Percentiles rank a stretch among this genome's conserved stretches.
phyloP scores from a whole-genome alignment of 179 eudicot genomes.

The Silene vulgaris region DNA sequence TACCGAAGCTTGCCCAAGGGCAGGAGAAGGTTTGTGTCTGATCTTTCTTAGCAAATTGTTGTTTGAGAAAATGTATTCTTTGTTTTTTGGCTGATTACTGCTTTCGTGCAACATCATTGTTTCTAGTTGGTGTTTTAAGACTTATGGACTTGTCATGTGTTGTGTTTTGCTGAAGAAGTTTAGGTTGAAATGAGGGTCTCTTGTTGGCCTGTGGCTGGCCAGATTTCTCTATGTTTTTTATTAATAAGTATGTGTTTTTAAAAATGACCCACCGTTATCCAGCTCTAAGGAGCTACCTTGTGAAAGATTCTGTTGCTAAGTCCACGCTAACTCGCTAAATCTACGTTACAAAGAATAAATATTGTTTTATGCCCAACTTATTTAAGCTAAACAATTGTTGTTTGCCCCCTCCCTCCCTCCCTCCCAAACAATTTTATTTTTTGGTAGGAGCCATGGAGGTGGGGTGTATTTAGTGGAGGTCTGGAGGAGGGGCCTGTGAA shows the following conservation, averaged over 20 bases:
- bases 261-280: not conserved
- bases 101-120: not conserved
- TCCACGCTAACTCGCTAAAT: not conserved
- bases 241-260: not conserved
- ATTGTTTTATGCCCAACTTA: not conserved
- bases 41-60: not conserved
- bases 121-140: not conserved
- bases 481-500: no score
- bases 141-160: not conserved
- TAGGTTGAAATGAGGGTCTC: not conserved
- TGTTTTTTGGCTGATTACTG: not conserved
- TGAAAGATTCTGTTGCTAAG: not conserved
- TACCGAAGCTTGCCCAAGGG: slow-evolving; percentile 57
- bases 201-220: not conserved
- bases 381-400: not conserved
- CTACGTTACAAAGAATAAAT: not conserved
- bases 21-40: slow-evolving; percentile 20
- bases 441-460: no score
- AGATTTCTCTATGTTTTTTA: not conserved
- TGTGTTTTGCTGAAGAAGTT: slow-evolving; percentile 1
- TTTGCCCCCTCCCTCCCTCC: not conserved
- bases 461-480: no score
- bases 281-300: not conserved
- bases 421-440: no score
- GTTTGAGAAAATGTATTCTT: not conserved